Evolutionary conservation across 83 land plant species (phyloP).

Genomic region (Larix sibirica): DNA sequence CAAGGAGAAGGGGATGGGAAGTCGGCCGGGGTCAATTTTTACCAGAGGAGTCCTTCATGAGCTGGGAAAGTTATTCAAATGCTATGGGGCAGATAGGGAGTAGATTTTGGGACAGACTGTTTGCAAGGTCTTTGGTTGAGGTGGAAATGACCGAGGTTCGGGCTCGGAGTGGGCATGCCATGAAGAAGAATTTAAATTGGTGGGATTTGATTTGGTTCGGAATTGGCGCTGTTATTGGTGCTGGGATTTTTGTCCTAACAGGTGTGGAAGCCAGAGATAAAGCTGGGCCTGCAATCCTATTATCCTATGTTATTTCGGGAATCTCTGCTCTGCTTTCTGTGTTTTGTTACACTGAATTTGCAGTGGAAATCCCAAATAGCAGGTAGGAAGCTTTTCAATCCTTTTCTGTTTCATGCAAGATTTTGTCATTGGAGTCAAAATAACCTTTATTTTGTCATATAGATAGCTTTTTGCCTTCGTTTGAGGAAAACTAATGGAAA

Average conservation of each 20-base stretch:
- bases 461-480: too few relatives aligned
- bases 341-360: constrained; percentile 91
- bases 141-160: constrained; percentile 59
- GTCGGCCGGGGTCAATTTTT: constrained; percentile 22
- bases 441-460: too few relatives aligned
- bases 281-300: constrained; percentile 87
- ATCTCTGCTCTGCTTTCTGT: constrained; percentile 90
- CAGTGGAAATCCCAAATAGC: constrained; percentile 70
- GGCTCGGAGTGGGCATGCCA: constrained; percentile 65
- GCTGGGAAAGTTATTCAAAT: too few relatives aligned
- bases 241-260: constrained; percentile 88
- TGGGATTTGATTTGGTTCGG: constrained; percentile 94
- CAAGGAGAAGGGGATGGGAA: too few relatives aligned
- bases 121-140: constrained; percentile 41
- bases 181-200: constrained; percentile 69
- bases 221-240: constrained; percentile 83
- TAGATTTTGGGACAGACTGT: constrained; percentile 29
- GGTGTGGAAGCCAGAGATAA: constrained; percentile 59
- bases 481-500: too few relatives aligned
- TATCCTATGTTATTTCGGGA: constrained; percentile 84
- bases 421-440: constrained; percentile 10
- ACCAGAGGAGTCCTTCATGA: constrained; percentile 71
- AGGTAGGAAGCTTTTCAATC: constrained; percentile 20
- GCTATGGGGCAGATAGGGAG: too few relatives aligned
- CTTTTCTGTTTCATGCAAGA: too few relatives aligned